Conservation (phyloP, 2,329 filamentous ascomycete species). For the Trichoderma koningii region DNA sequence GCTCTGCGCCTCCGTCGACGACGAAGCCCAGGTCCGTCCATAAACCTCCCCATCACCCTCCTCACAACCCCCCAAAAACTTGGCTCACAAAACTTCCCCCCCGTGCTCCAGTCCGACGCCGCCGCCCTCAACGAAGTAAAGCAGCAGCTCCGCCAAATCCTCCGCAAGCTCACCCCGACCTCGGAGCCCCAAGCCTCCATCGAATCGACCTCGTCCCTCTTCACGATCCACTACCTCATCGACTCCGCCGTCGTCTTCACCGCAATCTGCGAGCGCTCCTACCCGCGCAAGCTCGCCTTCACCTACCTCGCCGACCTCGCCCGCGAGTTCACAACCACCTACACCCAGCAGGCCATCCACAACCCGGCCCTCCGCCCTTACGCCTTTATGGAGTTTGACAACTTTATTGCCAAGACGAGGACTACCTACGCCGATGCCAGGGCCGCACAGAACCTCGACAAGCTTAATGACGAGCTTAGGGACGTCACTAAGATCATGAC, state of each 20-base stretch:
- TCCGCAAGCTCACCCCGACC: conserved; percentile 84
- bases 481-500: conserved; percentile 99
- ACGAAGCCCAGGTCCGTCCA: conserved; percentile 68
- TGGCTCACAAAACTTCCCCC: background rate
- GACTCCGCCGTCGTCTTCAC: conserved; percentile 83
- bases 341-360: conserved; percentile 72
- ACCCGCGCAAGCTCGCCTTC: conserved; percentile 97
- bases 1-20: conserved; percentile 92
- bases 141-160: conserved; percentile 83
- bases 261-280: conserved; percentile 88
- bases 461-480: conserved; percentile 93
- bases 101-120: conserved; percentile 60
- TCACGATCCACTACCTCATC: conserved; percentile 90
- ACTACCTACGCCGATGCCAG: conserved; percentile 91
- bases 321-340: conserved; percentile 85
- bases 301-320: conserved; percentile 94
- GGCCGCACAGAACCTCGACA: conserved; percentile 88
- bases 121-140: conserved; percentile 83
- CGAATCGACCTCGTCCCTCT: conserved; percentile 71
- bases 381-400: conserved; percentile 97
- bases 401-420: conserved; percentile 90
- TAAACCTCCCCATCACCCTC: background rate
- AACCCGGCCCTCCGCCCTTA: conserved; percentile 80
- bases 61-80: background rate
- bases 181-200: conserved; percentile 90